Evolutionary conservation across 2,329 filamentous ascomycete species (phyloP).

Genomic region (Dendrostoma leiphaemia): DNA sequence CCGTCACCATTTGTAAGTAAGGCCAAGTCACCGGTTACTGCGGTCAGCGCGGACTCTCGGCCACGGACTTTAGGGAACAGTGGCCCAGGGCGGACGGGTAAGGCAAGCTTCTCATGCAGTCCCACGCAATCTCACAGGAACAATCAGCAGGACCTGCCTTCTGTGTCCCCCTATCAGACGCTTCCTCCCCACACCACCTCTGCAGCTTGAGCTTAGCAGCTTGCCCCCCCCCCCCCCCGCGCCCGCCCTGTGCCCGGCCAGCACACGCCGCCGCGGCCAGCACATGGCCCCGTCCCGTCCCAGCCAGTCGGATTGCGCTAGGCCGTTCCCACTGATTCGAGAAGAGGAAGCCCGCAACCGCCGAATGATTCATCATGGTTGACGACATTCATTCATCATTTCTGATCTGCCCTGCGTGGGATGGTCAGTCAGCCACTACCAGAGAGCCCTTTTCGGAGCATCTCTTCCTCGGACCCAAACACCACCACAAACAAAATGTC

Average conservation of each 20-base stretch:
- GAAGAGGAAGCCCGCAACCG: not conserved
- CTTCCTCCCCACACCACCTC: not conserved
- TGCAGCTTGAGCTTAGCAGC: not conserved
- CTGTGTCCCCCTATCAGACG: not conserved
- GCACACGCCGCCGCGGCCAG: not conserved
- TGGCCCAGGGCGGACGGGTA: not conserved
- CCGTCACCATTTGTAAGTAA: not conserved
- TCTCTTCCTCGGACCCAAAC: not conserved
- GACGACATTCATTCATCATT: too few relatives aligned
- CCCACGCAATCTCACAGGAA: constrained; percentile 1
- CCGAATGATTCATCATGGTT: constrained; percentile 11
- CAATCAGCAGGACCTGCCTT: not conserved
- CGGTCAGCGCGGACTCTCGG: too few relatives aligned
- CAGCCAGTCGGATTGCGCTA: not conserved
- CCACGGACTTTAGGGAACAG: not conserved
- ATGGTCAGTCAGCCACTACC: too few relatives aligned
- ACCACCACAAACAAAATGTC: not conserved
- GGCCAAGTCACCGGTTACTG: too few relatives aligned
- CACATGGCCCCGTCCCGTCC: not conserved
- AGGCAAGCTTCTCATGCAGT: not conserved
- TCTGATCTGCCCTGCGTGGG: too few relatives aligned
- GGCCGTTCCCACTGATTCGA: not conserved
- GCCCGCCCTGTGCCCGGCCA: not conserved
- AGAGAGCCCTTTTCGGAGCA: not conserved
- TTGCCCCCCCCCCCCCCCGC: not conserved